phyloP scores from a whole-genome alignment of 805 yeast genomes.

The Citeromyces matritensis region DNA sequence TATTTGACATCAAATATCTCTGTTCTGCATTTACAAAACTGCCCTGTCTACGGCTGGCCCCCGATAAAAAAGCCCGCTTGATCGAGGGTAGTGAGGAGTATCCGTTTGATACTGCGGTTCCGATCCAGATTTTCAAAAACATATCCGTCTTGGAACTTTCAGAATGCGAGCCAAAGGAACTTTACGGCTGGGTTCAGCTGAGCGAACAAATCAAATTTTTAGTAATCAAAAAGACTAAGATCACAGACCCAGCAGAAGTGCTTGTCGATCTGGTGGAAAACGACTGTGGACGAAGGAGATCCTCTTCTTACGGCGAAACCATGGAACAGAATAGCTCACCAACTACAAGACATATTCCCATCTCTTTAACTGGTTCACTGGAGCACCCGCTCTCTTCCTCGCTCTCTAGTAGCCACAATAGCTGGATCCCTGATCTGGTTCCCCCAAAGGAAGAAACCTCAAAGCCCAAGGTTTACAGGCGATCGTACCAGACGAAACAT shows the following conservation, averaged over 20 bases:
- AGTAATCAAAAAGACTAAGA: slow-evolving; percentile 33
- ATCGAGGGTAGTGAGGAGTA: slow-evolving; percentile 53
- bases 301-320: neutral
- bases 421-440: too few species aligned
- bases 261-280: slow-evolving; percentile 36
- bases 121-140: slow-evolving; percentile 45
- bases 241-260: slow-evolving; percentile 36
- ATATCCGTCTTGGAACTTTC: slow-evolving; percentile 44
- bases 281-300: slow-evolving; percentile 19
- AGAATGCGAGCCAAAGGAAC: slow-evolving; percentile 48
- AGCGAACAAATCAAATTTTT: slow-evolving; percentile 39
- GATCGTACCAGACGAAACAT: too few species aligned
- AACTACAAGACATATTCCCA: neutral
- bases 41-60: slow-evolving; percentile 47
- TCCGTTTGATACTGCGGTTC: slow-evolving; percentile 59
- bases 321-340: neutral
- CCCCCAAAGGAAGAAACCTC: too few species aligned
- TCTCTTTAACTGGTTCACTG: neutral
- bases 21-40: slow-evolving; percentile 50
- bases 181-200: slow-evolving; percentile 49
- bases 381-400: neutral
- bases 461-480: too few species aligned
- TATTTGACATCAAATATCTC: slow-evolving; percentile 32
- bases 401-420: too few species aligned
- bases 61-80: slow-evolving; percentile 40